Evolutionary conservation across 2,329 filamentous ascomycete genomes (phyloP), one percentile per base, ranked within the genome.

Genomic region (Bipolaris sorokiniana): DNA sequence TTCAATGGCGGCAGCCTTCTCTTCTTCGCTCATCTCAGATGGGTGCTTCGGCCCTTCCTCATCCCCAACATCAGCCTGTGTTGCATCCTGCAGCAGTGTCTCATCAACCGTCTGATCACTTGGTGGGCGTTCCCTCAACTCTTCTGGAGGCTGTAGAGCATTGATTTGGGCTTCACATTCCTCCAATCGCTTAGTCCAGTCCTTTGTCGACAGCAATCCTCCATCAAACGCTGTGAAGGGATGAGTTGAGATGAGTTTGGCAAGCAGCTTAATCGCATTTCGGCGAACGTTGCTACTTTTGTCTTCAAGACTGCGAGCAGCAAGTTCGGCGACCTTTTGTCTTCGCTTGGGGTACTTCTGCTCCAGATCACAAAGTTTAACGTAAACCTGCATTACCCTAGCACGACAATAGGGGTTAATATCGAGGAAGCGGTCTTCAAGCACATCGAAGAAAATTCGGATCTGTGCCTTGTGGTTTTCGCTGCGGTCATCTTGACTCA

Each of bases 281-380:
- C 93, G 86, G 60, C 95, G 86, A 31, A 99, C 95, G 69, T 98
- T 96, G 77, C 95, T 99, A 79, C 94, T 98, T 82, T 96, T 98
- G 79, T 99, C 96, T 76, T 97, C 91, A 2, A 99, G 82, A 75
- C 94, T 98, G 66, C 91, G 86, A 54, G 90, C 88, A 1, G 95
- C 93, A 23, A 97, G 82, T 73, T 97, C 92, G 1, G 94, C 90
- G 3, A 90, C 94, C 71, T 86, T 90, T 75, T 97, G 93, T 58
- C 95, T 85, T 53, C 93, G 86, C 78, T 97, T 97, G 36, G 93
- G 92, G 69, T 96, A 97, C 74, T 98, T 98, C 28, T 70, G 61
- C 45, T 97, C 92, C n/a, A 98, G 83, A 55, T 97, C 92, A 69
- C 93, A 97, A 11, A 99, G 84, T 72, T 88, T 94, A 78, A 91